Evolutionary conservation across 1,139 yeast genomes (phyloP), one percentile per base, ranked within the genome.

Genomic region (Meyerozyma smithsonii): DNA sequence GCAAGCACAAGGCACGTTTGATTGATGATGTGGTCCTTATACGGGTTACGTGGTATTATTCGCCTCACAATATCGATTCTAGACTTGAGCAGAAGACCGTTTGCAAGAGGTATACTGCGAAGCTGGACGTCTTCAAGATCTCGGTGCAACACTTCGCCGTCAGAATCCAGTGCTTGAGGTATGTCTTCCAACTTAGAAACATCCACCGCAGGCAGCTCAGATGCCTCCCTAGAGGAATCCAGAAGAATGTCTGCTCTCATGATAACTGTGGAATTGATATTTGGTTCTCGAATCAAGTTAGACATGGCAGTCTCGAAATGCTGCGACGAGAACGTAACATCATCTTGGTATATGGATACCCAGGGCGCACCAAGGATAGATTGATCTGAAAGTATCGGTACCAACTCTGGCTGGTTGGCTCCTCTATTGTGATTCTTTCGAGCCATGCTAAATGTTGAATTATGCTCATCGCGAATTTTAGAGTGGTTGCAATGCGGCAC

Each of bases 231-330:
- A 24, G 51, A 58, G 41, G 61, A 59, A 18, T 65, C 90, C 36
- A 69, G 66, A 36, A 89, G 61, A 20, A 90, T 79, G 59, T 90
- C 97, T 0, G 97, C 95, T 51, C 97, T 68, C 66, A 90, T 68
- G 30, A 90, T 84, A 23, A 88, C 94, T 0, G 97, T 85, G 7
- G 97, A 90, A 60, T 90, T 90, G 60, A 90, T 84, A 58, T 90
- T 87, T 11, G 97, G 97, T 46, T 88, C 89, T 45, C 75, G 72
- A 41, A 90, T 84, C 46, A 90, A 70, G 58, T 89, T 86, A 35
- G 77, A 60, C 92, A 88, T 84, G 4, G 96, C 96, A 8, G 67
- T 63, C 43, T 79, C 81, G 55, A 82, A 89, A 62, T 88, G 85
- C 5, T 49, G 53, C 10, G 62, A 52, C n/a, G 56, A 58, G 45